Evolutionary conservation across 345 rosid genomes (phyloP), one percentile per base, ranked within the genome.

Genomic region (Salix caprea): DNA sequence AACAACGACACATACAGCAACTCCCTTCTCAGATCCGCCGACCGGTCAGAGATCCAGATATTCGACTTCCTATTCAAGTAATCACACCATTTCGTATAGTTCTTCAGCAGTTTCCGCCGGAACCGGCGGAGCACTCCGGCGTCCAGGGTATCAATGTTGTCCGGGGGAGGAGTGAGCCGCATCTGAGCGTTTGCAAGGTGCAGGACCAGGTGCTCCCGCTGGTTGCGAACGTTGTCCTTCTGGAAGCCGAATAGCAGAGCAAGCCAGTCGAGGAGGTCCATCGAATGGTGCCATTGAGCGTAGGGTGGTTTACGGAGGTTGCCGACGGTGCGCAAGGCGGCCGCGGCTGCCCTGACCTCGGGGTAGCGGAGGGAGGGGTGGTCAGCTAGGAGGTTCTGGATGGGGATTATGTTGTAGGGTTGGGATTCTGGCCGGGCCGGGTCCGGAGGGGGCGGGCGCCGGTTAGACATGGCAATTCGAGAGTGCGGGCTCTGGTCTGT

Each of bases 141-240:
- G 46, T 95, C 97, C 32, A 95, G 99, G 42, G 92, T 76, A 61
- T 95, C 97, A 74, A 93, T 90, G 75, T 91, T 89, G 54, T 93
- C 97, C 28, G 97, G 97, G 21, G 96, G 99, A 5, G 97, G 97
- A 11, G 94, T 69, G 44, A 93, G 94, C 19, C 99, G 97, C 99
- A 95, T 93, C 90, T 93, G 99, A 24, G 97, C 94, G 78, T 95
- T 95, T 11, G 99, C 92, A 37, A 95, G 90, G 78, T 93, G 99
- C 65, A 93, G 97, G 67, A 95, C 97, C 24, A 95, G 74, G 71
- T 95, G 97, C 84, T 95, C 99, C 32, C 99, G 80, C 86, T 95
- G 97, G 84, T 95, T 95, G 42, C 94, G 89, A 32, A 95, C 97
- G 84, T 84, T 95, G 71, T 88, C 96, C 44, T 74, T 77, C 69